These are phyloP conservation scores for Coffea humblotiana DNA, from an alignment of 305 asterid genomes.

Conservation along the genomic window DNA sequence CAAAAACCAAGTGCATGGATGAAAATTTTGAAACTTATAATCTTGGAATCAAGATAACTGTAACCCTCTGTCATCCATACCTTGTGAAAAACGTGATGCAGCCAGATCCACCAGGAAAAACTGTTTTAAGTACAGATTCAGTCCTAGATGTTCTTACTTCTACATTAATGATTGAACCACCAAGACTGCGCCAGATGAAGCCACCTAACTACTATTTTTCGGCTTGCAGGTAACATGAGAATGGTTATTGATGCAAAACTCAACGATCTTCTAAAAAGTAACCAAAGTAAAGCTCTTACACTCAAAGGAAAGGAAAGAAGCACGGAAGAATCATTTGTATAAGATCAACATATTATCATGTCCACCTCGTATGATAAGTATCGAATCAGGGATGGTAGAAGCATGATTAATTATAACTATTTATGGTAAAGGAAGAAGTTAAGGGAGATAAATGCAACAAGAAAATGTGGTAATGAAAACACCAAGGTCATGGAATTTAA, in stretches of 20 bases:
- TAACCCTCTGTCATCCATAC: background rate
- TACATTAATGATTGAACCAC: background rate
- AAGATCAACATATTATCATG: background rate
- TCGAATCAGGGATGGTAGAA: background rate
- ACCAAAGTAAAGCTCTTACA: background rate
- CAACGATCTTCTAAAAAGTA: background rate
- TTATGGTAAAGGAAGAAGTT: background rate
- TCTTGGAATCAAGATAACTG: background rate
- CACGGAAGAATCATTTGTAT: slow-evolving; percentile 4
- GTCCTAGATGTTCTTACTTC: background rate
- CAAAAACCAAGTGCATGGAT: background rate
- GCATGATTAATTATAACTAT: background rate
- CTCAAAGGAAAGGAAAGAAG: background rate
- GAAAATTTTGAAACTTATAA: background rate
- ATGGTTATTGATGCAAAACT: background rate
- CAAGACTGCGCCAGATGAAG: background rate
- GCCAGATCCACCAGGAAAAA: background rate
- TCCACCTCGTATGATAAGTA: background rate
- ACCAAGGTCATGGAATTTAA: background rate
- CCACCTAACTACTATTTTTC: background rate
- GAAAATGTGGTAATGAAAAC: background rate
- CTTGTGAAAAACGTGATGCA: background rate
- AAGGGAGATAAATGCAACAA: background rate
- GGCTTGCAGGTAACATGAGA: background rate
- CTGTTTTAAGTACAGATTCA: background rate